Percentiles rank a stretch among this genome's conserved stretches.
phyloP scores from a whole-genome alignment of 2,329 filamentous ascomycete genomes.

The Alternaria solani region DNA sequence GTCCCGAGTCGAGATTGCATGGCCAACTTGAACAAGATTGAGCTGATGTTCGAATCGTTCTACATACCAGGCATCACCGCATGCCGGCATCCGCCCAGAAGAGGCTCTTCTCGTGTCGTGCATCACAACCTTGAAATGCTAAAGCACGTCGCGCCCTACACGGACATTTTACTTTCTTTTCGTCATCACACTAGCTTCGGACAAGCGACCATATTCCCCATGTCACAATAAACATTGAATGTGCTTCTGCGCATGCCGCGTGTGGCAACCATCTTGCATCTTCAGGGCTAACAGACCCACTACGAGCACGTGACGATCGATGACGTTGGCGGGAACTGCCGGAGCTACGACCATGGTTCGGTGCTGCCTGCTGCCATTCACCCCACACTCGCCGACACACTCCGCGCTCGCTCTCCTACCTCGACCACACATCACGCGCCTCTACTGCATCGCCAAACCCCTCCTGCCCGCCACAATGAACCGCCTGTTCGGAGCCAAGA shows the following conservation, averaged over 20 bases:
- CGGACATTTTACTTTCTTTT: neutral
- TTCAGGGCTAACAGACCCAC: neutral
- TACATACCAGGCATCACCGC: neutral
- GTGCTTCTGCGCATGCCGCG: neutral
- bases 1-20: neutral
- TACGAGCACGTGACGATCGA: slow-evolving; percentile 15
- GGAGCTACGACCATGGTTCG: slow-evolving; percentile 14
- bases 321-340: slow-evolving; percentile 20
- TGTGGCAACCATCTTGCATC: neutral
- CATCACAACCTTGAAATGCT: neutral
- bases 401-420: neutral
- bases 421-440: neutral
- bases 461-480: slow-evolving; percentile 71
- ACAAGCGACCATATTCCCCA: neutral
- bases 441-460: neutral
- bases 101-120: neutral
- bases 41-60: too few relatives aligned
- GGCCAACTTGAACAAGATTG: neutral
- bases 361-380: slow-evolving; percentile 14
- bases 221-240: neutral
- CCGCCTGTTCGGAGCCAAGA: slow-evolving; percentile 90
- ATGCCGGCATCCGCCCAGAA: neutral
- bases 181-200: neutral
- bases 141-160: neutral
- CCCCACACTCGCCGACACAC: slow-evolving; percentile 16